A percentile compares a stretch with the other conserved stretches of the same genome.
Evolutionary conservation across 1,139 yeast genomes (phyloP).

Genomic region (Kodamaea derodonti): DNA sequence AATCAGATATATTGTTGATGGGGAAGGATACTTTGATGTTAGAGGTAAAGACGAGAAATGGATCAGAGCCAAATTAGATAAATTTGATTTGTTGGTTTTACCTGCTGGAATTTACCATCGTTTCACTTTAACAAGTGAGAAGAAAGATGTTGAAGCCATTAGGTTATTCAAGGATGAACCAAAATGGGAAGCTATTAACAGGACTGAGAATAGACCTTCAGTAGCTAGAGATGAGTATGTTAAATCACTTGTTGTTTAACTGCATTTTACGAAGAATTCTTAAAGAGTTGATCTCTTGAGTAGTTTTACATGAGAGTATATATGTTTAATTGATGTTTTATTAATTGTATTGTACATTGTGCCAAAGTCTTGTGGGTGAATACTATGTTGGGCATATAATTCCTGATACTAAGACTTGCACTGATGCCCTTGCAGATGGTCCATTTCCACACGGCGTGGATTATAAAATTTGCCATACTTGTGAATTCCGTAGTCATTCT

Average conservation of each 20-base stretch:
- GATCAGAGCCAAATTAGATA: constrained; percentile 67
- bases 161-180: constrained; percentile 93
- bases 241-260: too few species aligned
- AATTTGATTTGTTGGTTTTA: constrained; percentile 66
- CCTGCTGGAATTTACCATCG: constrained; percentile 96
- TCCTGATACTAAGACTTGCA: too few species aligned
- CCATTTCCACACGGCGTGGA: too few species aligned
- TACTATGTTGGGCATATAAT: too few species aligned
- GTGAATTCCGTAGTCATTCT: too few species aligned
- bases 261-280: too few species aligned
- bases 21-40: constrained; percentile 91
- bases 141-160: constrained; percentile 67
- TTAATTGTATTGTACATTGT: too few species aligned
- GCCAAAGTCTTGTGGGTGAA: too few species aligned
- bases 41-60: constrained; percentile 66
- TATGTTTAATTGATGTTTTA: background rate
- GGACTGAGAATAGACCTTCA: constrained; percentile 35
- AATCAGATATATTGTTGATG: constrained; percentile 83
- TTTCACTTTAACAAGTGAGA: constrained; percentile 63
- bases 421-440: too few species aligned
- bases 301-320: too few species aligned
- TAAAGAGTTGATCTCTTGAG: too few species aligned
- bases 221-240: constrained; percentile 33
- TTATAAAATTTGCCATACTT: too few species aligned
- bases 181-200: constrained; percentile 87